Percentiles rank a stretch among this genome's conserved stretches.
These are phyloP conservation scores for Leccinum sublutescens DNA, from an alignment of 768 basidiomycete species.

Conservation along the genomic window DNA sequence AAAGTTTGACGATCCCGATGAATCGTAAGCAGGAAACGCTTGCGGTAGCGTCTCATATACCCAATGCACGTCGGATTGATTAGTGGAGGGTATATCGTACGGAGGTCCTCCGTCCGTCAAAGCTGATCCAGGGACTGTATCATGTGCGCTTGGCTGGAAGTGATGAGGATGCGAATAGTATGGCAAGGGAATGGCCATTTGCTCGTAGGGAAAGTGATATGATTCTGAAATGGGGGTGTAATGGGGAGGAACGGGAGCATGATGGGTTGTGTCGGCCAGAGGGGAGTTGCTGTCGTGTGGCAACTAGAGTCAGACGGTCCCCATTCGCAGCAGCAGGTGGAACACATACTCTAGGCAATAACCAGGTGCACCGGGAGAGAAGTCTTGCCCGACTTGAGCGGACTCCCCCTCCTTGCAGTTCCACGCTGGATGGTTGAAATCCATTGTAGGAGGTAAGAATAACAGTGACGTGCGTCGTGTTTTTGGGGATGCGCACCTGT, in stretches of 20 bases:
- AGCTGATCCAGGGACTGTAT: neutral
- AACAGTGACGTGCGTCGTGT: neutral
- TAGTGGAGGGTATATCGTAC: neutral
- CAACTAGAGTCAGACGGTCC: neutral
- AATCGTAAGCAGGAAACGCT: neutral
- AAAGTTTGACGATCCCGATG: neutral
- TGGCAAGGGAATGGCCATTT: neutral
- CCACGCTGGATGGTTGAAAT: neutral
- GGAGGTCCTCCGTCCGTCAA: neutral
- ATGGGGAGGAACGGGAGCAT: neutral
- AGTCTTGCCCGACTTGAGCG: neutral
- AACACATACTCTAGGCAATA: slow-evolving; percentile 2
- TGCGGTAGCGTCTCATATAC: neutral
- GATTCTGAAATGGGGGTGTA: neutral
- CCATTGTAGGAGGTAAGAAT: neutral
- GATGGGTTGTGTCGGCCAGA: neutral
- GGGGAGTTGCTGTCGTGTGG: neutral
- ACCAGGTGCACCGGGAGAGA: neutral
- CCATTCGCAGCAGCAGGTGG: neutral
- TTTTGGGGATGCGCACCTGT: neutral
- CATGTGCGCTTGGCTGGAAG: neutral
- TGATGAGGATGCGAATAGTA: neutral
- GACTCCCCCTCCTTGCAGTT: neutral
- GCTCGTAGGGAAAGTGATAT: neutral
- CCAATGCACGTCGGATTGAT: neutral